Base-by-base conservation (phyloP, 352 stramenopile genomes). In the Globisporangium mamillatum region DNA sequence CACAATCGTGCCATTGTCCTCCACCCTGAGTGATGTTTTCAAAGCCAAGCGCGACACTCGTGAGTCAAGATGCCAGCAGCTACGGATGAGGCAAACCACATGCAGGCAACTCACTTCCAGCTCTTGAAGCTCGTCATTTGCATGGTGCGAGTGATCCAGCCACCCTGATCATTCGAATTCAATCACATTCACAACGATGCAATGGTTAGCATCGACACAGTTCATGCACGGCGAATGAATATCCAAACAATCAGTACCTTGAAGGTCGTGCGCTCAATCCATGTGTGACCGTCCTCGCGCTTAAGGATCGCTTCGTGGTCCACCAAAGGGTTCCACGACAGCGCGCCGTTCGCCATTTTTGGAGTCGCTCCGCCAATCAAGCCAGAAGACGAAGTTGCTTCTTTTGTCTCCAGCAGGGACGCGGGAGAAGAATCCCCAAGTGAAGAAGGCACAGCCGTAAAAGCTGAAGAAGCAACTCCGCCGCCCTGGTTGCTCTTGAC, bases 71-170 rank as follows among this genome's bases (percentile, higher is more conserved):
- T 24, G 8, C 3, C 6, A 29, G 6, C 9, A 25, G 20, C 3
- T 3, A 10, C 3, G 4, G 20, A 29, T 41, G 1, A 22, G 4
- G 3, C 55, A 48, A 60, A 25, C 18, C 18, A 10, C 7, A 32
- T 32, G 29, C 27, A 48, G 9, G 29, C 7, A 20, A 32, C n/a
- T 1, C 55, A 90, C 82, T 80, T 85, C 84, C 84, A 94, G 20
- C 73, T 84, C 70, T 91, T 92, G 57, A 86, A 50, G 29, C 73
- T 89, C 27, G 86, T 73, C 72, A 87, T 88, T 61, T 89, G 78
- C 46, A 89, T 54, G 9, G 73, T 78, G 14, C 63, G 60, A 2
- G 67, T 68, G 2, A 67, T 66, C 82, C 74, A 91, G 3, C 66
- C 60, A 22, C 76, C 73, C 61, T 67, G 34, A 24, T 46, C 24